phyloP scores from a whole-genome alignment of 768 basidiomycete genomes.

The Leccinum uliginosum region DNA sequence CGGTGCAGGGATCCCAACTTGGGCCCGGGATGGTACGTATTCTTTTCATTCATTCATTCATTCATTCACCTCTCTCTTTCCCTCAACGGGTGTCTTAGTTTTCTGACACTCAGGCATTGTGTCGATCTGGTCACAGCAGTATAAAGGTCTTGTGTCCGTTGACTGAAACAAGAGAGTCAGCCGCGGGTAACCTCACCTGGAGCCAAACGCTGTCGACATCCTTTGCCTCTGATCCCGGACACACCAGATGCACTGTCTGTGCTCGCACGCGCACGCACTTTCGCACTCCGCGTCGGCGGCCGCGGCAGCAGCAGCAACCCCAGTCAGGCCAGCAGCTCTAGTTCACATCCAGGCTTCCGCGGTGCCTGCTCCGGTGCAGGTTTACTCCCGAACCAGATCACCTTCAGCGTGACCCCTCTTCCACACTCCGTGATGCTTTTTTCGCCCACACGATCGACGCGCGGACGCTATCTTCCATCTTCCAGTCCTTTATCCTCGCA shows the following conservation, averaged over 20 bases:
- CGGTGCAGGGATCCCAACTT: too few relatives aligned
- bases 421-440: conserved; percentile 31
- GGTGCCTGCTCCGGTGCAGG: conserved; percentile 39
- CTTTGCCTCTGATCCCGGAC: conserved; percentile 29
- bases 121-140: too few relatives aligned
- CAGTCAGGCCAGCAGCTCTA: conserved; percentile 37
- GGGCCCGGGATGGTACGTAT: too few relatives aligned
- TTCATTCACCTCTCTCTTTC: too few relatives aligned
- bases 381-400: conserved; percentile 14
- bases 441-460: conserved; percentile 39
- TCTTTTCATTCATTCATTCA: too few relatives aligned
- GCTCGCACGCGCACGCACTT: conserved; percentile 24
- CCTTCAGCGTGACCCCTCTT: conserved; percentile 27
- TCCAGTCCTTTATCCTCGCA: conserved; percentile 44
- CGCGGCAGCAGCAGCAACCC: conserved; percentile 19
- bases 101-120: too few relatives aligned
- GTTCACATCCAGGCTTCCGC: conserved; percentile 36
- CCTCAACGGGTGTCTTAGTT: too few relatives aligned
- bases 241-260: conserved; percentile 19
- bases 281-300: neutral
- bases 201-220: conserved; percentile 34
- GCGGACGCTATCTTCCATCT: conserved; percentile 48
- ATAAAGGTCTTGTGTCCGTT: too few relatives aligned
- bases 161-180: too few relatives aligned
- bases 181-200: conserved; percentile 33